Base-by-base conservation (phyloP, 345 rosid genomes). In the Hibiscus trionum region DNA sequence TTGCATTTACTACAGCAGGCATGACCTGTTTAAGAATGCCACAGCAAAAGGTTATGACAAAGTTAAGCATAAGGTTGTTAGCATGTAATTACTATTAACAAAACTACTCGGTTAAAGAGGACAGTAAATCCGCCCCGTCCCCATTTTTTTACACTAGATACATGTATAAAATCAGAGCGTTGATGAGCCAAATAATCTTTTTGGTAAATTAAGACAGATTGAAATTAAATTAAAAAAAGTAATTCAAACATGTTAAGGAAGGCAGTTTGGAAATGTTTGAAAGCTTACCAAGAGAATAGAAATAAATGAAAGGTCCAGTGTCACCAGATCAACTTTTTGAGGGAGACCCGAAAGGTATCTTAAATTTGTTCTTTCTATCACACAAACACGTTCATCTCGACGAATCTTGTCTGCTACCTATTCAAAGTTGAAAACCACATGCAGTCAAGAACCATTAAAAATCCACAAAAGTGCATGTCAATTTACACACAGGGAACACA, bases 321-420 rank as follows among this genome's bases (percentile, higher is more conserved):
- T 95, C 78, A 89, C 99, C 79, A 92, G 76, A 88, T 92, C 97
- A 63, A 95, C 98, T 73, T 82, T 85, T 67, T 87, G 93, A 19
- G 97, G 97, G 2, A 95, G 96, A 60, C 79, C 87, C 5, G 96
- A 66, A 21, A 95, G 97, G 80, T 92, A 89, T 80, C 98, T 88
- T 70, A 95, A 78, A 82, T 95, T 95, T 14, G 94, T 92, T 63
- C 97, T 83, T 73, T 95, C 99, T 31, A 92, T 81, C 66, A 89
- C 86, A 70, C 77, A 80, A 75, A 95, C 98, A 61, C 88, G 82
- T 56, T 84, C 88, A 83, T 92, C 91, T 58, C 80, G 80, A 14
- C 98, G 90, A 61, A 95, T 82, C 79, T 95, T 92, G 72, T 95
- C 90, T 0, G 99, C 98, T 69, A 95, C 99, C 97, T 92, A 75